phyloP scores from a whole-genome alignment of 257 asterid species.

The Eucommia ulmoides region DNA sequence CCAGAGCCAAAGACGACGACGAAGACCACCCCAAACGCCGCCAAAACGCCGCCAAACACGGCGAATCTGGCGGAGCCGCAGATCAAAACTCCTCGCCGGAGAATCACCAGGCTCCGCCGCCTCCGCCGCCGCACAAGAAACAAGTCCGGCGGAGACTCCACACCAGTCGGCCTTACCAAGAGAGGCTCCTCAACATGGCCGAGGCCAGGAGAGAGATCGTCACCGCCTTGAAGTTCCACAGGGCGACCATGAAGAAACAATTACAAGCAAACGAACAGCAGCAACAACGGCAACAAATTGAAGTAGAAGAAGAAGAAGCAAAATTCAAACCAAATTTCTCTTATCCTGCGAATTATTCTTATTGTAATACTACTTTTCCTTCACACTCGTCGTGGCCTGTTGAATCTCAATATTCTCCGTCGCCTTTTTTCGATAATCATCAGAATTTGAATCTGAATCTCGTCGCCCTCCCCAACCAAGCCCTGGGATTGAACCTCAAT shows the following conservation, averaged over 20 bases:
- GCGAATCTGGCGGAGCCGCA: too few species aligned
- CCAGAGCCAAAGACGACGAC: constrained; percentile 60
- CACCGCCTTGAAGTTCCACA: constrained; percentile 85
- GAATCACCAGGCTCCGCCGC: constrained; percentile 11
- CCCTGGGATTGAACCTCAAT: constrained; percentile 86
- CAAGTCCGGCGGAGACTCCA: constrained; percentile 88
- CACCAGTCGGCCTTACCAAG: constrained; percentile 91
- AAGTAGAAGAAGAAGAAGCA: constrained; percentile 34
- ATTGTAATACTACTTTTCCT: constrained; percentile 29
- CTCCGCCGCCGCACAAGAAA: constrained; percentile 44
- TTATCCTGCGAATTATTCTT: constrained; percentile 24
- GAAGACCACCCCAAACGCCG: constrained; percentile 26
- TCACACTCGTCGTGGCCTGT: constrained; percentile 33
- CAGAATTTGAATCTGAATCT: constrained; percentile 48
- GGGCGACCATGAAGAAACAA: constrained; percentile 91
- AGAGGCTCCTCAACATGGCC: constrained; percentile 92
- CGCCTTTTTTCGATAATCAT: constrained; percentile 40
- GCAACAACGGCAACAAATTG: constrained; percentile 29
- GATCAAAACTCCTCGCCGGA: constrained; percentile 23
- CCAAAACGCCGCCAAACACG: constrained; percentile 17
- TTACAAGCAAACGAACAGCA: constrained; percentile 42
- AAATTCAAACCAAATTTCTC: constrained; percentile 24
- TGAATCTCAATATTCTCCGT: too few species aligned
- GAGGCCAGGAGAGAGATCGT: constrained; percentile 95
- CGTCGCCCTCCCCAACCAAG: constrained; percentile 69